Conservation (phyloP, 208 protist genomes). For the Acanthamoeba culbertsoni region DNA sequence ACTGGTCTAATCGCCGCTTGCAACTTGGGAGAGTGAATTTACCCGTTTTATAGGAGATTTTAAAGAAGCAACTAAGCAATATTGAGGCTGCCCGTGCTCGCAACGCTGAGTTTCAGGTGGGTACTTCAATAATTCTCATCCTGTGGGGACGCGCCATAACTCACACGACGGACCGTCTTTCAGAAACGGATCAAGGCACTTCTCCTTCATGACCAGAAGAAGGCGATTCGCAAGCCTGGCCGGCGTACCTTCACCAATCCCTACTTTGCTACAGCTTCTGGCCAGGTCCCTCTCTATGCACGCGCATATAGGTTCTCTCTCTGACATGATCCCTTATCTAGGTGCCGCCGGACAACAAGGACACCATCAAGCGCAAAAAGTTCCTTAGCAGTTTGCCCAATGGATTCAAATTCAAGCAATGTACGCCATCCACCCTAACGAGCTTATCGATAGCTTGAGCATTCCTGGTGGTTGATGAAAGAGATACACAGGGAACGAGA, state of each 20-base stretch:
- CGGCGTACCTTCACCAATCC: slow-evolving; percentile 20
- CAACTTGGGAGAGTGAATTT: not conserved
- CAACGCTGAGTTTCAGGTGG: not conserved
- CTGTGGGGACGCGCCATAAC: not conserved
- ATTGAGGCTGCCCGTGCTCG: not conserved
- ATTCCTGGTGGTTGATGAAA: not conserved
- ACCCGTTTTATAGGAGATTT: not conserved
- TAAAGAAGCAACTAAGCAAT: not conserved
- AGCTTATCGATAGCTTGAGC: not conserved
- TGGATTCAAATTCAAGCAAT: slow-evolving; percentile 66
- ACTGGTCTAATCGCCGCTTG: not conserved
- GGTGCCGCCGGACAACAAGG: slow-evolving; percentile 69
- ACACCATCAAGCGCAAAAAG: slow-evolving; percentile 35
- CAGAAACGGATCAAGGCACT: slow-evolving; percentile 2
- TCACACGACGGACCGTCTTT: no score
- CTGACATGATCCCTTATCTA: no score
- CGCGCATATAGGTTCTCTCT: not conserved
- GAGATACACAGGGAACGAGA: slow-evolving; percentile 62
- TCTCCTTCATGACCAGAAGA: not conserved
- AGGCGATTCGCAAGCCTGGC: slow-evolving; percentile 2
- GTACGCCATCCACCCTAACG: not conserved
- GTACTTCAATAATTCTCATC: not conserved
- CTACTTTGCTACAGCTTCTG: not conserved
- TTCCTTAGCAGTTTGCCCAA: slow-evolving; percentile 61
- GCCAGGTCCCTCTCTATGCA: not conserved